Base-by-base conservation (phyloP, 2,329 filamentous ascomycete genomes). In the Hypocrella siamensis region DNA sequence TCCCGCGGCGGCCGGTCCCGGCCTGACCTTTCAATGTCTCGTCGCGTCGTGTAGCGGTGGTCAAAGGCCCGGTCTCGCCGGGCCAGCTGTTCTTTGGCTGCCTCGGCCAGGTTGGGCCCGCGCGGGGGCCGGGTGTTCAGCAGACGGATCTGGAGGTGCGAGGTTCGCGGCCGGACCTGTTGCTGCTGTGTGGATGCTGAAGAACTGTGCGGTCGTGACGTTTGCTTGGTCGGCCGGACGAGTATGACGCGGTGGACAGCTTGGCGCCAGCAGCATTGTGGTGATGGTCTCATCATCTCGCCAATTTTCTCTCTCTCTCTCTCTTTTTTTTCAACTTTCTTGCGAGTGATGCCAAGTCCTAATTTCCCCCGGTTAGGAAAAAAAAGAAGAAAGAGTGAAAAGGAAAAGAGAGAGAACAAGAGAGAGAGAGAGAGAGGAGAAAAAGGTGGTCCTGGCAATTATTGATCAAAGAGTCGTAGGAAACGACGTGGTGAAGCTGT, bases 1-100 rank as follows among this genome's bases (percentile, higher is more conserved):
- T 69, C 58, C 35, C 52, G 52, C 5, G 61, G 59, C 10, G 54
- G 44, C 1, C 56, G 56, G 30, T 52, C 51, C 31, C 52, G 51
- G 6, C 52, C 49, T 5, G 49, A 52, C 19, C 51, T 48, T 19
- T 43, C 40, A 33, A 54, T 46, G 38, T 49, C 48, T 18, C 40
- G 30, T 21, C 46, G 40, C 26, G 53, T 56, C 15, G 52, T 57
- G 47, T 44, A 57, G 29, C 52, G 52, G n/a, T 32, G 42, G 42
- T 54, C 53, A 32, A 45, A 43, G 33, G 40, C 17, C 14, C 15
- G 15, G 3, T 26, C 11, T 14, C 15, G 11, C 9, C 38, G 38
- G 16, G 34, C 42, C 12, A 35, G 27, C 22, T 35, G 24, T 16
- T 32, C 31, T 12, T 4, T 25, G 19, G n/a, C 32, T 10, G 14